A percentile compares a stretch with the other conserved stretches of the same genome.
Conservation (phyloP, 2,329 filamentous ascomycete species). For the Chaetomium sp. region DNA sequence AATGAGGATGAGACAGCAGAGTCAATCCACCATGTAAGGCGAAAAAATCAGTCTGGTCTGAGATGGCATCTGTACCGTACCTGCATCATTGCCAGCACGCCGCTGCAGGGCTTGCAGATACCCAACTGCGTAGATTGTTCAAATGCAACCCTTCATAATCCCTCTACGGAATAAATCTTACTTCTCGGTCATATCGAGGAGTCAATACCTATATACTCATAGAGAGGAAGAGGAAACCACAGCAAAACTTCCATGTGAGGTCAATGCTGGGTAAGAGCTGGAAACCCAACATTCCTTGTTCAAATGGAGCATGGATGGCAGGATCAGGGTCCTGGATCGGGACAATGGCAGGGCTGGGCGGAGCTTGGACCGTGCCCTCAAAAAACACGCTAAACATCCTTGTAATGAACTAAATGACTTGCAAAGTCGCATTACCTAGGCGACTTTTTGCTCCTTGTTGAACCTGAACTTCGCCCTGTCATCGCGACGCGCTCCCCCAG, state of each 20-base stretch:
- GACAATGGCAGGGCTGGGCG: neutral
- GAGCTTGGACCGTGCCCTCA: constrained; percentile 17
- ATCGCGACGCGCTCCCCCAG: constrained; percentile 17
- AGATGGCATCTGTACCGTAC: no score
- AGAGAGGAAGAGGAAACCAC: neutral
- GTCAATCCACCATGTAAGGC: neutral
- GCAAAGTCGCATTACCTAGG: constrained; percentile 22
- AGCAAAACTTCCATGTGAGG: neutral
- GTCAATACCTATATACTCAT: neutral
- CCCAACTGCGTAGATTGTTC: neutral
- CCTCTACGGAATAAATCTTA: neutral
- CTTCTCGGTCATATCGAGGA: neutral
- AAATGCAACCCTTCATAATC: neutral
- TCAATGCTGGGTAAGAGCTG: neutral
- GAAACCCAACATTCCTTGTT: neutral
- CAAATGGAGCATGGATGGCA: neutral
- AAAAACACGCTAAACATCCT: constrained; percentile 16
- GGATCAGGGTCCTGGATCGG: neutral
- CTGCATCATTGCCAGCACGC: constrained; percentile 2
- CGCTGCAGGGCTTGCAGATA: constrained; percentile 2
- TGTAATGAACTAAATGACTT: constrained; percentile 2
- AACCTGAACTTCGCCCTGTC: neutral
- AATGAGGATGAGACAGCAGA: constrained; percentile 10
- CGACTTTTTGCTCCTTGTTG: constrained; percentile 19
- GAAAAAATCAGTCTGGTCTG: neutral